phyloP scores from a whole-genome alignment of 345 rosid genomes.

The rapeseed (Brassica napus) region Da-Ae NC_063451.1:7575501-7576000 shows the following conservation, averaged over 20 bases:
- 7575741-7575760: background rate
- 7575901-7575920: background rate
- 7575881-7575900: background rate
- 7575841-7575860: background rate
- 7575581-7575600: background rate
- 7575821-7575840: background rate
- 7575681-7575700: background rate
- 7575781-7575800: background rate
- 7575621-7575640: background rate
- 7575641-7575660: background rate
- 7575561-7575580: background rate
- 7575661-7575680: background rate
- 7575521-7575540: background rate
- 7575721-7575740: background rate
- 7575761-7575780: background rate
- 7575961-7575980: background rate
- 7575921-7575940: background rate
- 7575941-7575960: background rate
- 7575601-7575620: background rate
- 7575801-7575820: background rate
- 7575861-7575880: background rate
- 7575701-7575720: background rate
- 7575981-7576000: background rate
- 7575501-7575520: background rate
- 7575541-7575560: background rate